phyloP scores from a whole-genome alignment of 2,329 filamentous ascomycete genomes.

The Cordyceps cateniannulata region DNA sequence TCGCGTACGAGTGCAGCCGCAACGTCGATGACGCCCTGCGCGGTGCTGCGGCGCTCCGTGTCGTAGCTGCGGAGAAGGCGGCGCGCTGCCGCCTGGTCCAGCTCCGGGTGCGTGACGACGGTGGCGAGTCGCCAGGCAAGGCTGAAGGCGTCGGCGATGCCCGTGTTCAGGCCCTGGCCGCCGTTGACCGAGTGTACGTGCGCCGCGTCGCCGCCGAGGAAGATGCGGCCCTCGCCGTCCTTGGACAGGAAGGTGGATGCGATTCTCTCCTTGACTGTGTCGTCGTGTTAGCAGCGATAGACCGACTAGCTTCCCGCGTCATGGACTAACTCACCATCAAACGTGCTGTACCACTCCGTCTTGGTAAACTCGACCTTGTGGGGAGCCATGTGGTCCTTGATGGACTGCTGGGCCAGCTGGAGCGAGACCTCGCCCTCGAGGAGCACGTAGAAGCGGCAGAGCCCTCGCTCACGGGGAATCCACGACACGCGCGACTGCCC shows the following conservation, averaged over 20 bases:
- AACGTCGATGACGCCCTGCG: constrained; percentile 39
- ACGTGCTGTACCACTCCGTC: constrained; percentile 45
- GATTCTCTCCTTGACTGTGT: constrained; percentile 34
- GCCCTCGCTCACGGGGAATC: constrained; percentile 41
- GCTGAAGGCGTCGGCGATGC: constrained; percentile 49
- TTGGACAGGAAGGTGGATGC: constrained; percentile 33
- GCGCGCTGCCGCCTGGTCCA: constrained; percentile 17
- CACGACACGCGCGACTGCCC: constrained; percentile 40
- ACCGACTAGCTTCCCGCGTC: not conserved
- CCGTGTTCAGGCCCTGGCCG: constrained; percentile 53
- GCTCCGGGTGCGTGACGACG: constrained; percentile 19
- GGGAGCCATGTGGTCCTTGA: constrained; percentile 37
- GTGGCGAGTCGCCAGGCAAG: constrained; percentile 45
- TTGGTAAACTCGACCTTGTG: constrained; percentile 35
- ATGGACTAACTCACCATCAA: constrained; percentile 30
- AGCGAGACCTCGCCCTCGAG: constrained; percentile 39
- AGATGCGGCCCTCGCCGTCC: constrained; percentile 36
- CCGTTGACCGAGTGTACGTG: constrained; percentile 51
- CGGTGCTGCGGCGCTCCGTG: constrained; percentile 35
- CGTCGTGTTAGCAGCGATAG: not conserved
- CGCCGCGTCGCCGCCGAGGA: constrained; percentile 50
- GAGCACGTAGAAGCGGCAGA: constrained; percentile 41
- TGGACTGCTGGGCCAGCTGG: constrained; percentile 33
- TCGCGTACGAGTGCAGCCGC: constrained; percentile 40
- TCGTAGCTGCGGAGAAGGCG: constrained; percentile 37